Evolutionary conservation across 2,329 filamentous ascomycete genomes (phyloP).

Genomic region (Pseudogymnoascus sp.): DNA sequence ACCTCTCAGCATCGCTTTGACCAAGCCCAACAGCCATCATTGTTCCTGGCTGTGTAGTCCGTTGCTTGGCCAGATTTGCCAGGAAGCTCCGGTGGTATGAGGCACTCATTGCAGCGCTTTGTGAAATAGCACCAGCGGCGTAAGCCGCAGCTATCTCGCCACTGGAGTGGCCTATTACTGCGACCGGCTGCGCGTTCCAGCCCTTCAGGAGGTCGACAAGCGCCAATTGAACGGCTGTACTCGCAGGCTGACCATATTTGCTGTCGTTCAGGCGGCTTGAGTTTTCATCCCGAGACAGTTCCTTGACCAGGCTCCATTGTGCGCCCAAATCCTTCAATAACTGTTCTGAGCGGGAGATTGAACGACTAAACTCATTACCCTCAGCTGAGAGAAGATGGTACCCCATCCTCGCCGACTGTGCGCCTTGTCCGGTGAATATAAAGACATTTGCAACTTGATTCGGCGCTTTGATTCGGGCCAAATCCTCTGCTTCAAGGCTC

Average conservation of each 20-base stretch:
- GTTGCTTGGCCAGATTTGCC: slow-evolving; percentile 22
- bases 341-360: not conserved
- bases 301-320: not conserved
- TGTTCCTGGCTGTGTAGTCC: slow-evolving; percentile 30
- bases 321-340: not conserved
- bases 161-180: slow-evolving; percentile 38
- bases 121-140: slow-evolving; percentile 29
- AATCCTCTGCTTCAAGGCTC: not conserved
- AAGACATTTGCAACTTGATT: not conserved
- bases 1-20: not conserved
- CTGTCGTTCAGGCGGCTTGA: slow-evolving; percentile 37
- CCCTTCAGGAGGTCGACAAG: slow-evolving; percentile 36
- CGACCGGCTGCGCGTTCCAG: slow-evolving; percentile 31
- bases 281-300: not conserved
- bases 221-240: slow-evolving; percentile 40
- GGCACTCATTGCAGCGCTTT: slow-evolving; percentile 30
- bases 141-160: slow-evolving; percentile 43
- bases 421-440: slow-evolving; percentile 21
- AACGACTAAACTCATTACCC: not conserved
- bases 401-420: slow-evolving; percentile 20
- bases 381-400: slow-evolving; percentile 13
- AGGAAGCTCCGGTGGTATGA: slow-evolving; percentile 34
- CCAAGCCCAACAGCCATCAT: slow-evolving; percentile 45
- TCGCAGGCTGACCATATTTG: slow-evolving; percentile 33
- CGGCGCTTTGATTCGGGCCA: not conserved